Percentiles rank a stretch among this genome's conserved stretches.
These are phyloP conservation scores for Globisporangium middletonii DNA, from an alignment of 352 stramenopile species.

Conservation along the genomic window DNA sequence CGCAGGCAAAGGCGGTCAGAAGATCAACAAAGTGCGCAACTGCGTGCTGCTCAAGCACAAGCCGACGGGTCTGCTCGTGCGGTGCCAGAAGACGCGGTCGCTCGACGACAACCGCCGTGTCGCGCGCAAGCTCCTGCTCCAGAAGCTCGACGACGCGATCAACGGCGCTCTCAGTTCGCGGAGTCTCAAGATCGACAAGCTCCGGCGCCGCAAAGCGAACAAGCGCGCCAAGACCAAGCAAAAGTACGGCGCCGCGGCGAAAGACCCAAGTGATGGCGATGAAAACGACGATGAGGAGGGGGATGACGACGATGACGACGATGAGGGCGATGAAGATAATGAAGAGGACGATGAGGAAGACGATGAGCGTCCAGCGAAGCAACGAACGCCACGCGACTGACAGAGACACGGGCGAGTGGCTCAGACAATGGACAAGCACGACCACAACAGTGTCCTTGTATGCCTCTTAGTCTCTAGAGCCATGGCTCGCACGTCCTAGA, in stretches of 20 bases:
- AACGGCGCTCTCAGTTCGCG: conserved; percentile 56
- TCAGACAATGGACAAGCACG: too few relatives aligned
- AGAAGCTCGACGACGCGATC: conserved; percentile 72
- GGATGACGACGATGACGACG: conserved; percentile 8
- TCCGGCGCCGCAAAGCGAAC: conserved; percentile 65
- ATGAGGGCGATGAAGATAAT: conserved; percentile 17
- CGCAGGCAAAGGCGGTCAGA: conserved; percentile 80
- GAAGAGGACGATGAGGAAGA: conserved; percentile 20
- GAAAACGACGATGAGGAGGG: conserved; percentile 13
- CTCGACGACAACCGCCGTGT: conserved; percentile 74
- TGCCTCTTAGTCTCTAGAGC: neutral
- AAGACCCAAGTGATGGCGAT: neutral
- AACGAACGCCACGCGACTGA: neutral
- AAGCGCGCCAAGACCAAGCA: conserved; percentile 44
- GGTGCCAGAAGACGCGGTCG: conserved; percentile 76
- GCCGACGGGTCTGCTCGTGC: conserved; percentile 70
- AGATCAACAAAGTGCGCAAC: conserved; percentile 91
- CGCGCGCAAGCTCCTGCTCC: conserved; percentile 57
- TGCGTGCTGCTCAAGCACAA: conserved; percentile 83
- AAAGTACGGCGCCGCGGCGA: conserved; percentile 32
- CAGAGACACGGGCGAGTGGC: conserved; percentile 3
- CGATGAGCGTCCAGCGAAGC: neutral
- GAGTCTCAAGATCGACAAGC: conserved; percentile 56
- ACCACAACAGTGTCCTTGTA: neutral
- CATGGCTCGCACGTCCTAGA: neutral